Conservation (phyloP, 1,284 basidiomycete species). For the Taiwanofungus camphoratus region DNA sequence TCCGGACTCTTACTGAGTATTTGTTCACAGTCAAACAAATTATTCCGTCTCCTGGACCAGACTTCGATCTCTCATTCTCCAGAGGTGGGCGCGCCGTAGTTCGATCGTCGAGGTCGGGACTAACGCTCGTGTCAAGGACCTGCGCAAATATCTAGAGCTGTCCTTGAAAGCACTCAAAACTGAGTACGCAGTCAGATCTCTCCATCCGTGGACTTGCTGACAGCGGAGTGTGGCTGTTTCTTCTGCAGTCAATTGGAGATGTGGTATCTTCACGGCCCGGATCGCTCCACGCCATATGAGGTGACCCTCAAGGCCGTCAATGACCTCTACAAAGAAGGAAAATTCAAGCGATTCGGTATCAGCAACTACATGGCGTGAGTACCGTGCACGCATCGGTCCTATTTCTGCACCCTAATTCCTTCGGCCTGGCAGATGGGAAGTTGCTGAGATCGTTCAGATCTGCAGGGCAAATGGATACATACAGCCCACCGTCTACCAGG, state of each 20-base stretch:
- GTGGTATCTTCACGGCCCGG: constrained; percentile 53
- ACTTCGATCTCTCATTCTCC: constrained; percentile 16
- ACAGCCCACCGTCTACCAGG: constrained; percentile 66
- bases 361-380: constrained; percentile 43
- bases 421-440: constrained; percentile 45
- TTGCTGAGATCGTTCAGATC: constrained; percentile 58
- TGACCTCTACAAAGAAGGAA: constrained; percentile 45
- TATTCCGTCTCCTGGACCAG: constrained; percentile 4
- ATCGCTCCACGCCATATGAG: constrained; percentile 41
- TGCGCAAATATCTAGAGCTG: constrained; percentile 38
- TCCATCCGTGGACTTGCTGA: background rate
- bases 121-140: constrained; percentile 21
- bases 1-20: background rate
- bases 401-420: too few relatives aligned
- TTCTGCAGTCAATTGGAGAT: constrained; percentile 33
- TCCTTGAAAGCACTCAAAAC: constrained; percentile 42
- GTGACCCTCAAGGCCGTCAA: constrained; percentile 44
- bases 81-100: constrained; percentile 8
- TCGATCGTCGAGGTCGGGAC: background rate
- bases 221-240: background rate
- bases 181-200: constrained; percentile 34
- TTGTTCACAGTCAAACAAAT: constrained; percentile 7
- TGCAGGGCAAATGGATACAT: constrained; percentile 51
- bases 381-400: too few relatives aligned
- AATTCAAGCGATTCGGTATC: constrained; percentile 41